Evolutionary conservation across 2,329 filamentous ascomycete genomes (phyloP), one percentile per base, ranked within the genome.

Genomic region (Claviceps lovelessii): DNA sequence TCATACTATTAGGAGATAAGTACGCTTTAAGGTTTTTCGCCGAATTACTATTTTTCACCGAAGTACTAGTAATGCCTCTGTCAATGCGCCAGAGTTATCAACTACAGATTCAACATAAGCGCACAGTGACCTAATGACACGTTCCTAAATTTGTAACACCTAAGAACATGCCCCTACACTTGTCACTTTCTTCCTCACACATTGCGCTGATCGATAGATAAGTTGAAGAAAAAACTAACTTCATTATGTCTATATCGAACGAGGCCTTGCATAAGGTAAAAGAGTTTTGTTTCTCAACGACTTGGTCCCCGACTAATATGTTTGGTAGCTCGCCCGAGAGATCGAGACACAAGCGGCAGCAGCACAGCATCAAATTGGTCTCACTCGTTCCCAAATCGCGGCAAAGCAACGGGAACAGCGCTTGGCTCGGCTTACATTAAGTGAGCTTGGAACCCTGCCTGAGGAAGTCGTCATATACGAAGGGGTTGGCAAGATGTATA

Each of bases 401-500:
- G 77, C 83, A 57, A 95, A 95, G 72, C 88, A 91, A 69, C 83
- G 90, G 56, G 91, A 97, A 67, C 84, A 86, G 66, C 88, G 93
- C 48, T 83, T 96, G 72, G 78, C 94, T 46, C 87, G 95, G 69
- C 75, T 98, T 60, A 97, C 91, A 2, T 79, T 85, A 41, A 88
- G 79, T 59, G 93, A 98, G 71, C 76, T 97, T 51, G 79, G 81
- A n/a, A 78, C 81, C 7, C 72, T 98, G 57, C 85, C 90, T 4
- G 68, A 79, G 19, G 80, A 85, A 50, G 93, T 89, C 0, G 84
- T 84, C 37, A 81, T 95, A 33, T 98, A 97, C 64, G 91, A 97
- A 72, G 91, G 91, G 6, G 86, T 97, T 11, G 93, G 93, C 52
- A 98, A 97, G 74, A 97, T 98, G 93, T 96, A 71, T 64, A 84